Conservation (phyloP, 148 eudicot species). For the Dianthus caryophyllus region DNA sequence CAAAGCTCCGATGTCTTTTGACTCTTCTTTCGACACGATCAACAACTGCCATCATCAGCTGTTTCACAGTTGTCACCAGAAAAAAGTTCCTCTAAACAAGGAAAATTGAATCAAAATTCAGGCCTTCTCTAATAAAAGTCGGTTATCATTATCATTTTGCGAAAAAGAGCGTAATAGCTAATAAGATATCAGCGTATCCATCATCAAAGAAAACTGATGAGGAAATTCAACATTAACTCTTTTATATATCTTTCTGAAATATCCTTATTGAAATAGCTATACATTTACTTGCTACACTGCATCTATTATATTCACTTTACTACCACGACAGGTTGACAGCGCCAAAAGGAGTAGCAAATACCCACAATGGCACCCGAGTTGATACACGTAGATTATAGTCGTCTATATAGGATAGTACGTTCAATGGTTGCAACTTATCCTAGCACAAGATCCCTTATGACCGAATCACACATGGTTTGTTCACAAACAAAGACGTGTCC, state of each 20-base stretch:
- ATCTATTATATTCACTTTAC: neutral
- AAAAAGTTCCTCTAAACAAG: neutral
- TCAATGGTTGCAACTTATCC: slow-evolving; percentile 7
- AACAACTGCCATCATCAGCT: neutral
- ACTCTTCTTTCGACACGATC: neutral
- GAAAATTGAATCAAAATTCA: neutral
- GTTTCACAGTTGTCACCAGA: neutral
- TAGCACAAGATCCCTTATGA: slow-evolving; percentile 47
- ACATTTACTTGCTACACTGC: slow-evolving; percentile 4
- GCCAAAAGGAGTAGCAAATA: slow-evolving; percentile 5
- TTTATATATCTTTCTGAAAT: neutral
- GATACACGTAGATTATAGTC: neutral
- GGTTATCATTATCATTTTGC: neutral
- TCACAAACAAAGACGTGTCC: slow-evolving; percentile 31
- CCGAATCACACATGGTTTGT: slow-evolving; percentile 33
- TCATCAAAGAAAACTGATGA: neutral
- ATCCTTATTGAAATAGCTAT: slow-evolving; percentile 6
- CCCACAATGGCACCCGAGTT: neutral
- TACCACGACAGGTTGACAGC: neutral
- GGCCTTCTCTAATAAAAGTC: neutral
- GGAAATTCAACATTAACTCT: neutral
- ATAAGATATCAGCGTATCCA: no score
- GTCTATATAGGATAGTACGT: neutral
- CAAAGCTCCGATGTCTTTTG: slow-evolving; percentile 11
- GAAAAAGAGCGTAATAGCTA: neutral